A percentile compares a stretch with the other conserved stretches of the same genome.
Conservation (phyloP, 2,329 filamentous ascomycete genomes). For the Epichloe gansuensis region DNA sequence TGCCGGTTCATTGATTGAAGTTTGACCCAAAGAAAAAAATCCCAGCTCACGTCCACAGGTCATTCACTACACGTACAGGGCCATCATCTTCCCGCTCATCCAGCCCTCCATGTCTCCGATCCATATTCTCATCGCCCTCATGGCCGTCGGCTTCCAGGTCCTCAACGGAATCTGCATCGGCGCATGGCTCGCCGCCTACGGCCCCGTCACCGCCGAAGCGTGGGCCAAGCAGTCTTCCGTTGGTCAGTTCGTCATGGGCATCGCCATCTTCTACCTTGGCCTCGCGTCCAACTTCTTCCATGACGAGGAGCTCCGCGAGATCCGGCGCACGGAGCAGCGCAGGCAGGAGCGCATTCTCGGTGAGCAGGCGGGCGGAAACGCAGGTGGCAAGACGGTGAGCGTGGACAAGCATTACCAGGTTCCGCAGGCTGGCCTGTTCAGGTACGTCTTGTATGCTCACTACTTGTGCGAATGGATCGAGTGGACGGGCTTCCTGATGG, state of each 20-base stretch:
- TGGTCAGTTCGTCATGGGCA: slow-evolving; percentile 46
- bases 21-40: slow-evolving; percentile 1
- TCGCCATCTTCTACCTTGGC: slow-evolving; percentile 64
- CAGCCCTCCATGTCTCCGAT: slow-evolving; percentile 91
- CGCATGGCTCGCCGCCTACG: slow-evolving; percentile 73
- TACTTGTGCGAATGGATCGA: slow-evolving; percentile 97
- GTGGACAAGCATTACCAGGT: slow-evolving; percentile 75
- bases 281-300: slow-evolving; percentile 76
- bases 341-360: slow-evolving; percentile 33
- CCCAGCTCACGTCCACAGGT: slow-evolving; percentile 29
- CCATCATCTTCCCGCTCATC: slow-evolving; percentile 67
- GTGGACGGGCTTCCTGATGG: slow-evolving; percentile 81
- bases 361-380: slow-evolving; percentile 25
- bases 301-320: slow-evolving; percentile 80
- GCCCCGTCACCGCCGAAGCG: slow-evolving; percentile 45
- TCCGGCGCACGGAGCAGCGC: slow-evolving; percentile 57
- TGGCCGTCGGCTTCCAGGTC: slow-evolving; percentile 64
- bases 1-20: slow-evolving; percentile 8
- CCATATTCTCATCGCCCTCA: slow-evolving; percentile 53
- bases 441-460: slow-evolving; percentile 76
- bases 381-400: slow-evolving; percentile 4
- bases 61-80: slow-evolving; percentile 85
- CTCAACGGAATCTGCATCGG: slow-evolving; percentile 68
- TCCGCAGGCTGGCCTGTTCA: slow-evolving; percentile 72
- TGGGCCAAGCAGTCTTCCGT: slow-evolving; percentile 32